Conservation (phyloP, 2,329 filamentous ascomycete species). For the Cercospora zeina region DNA sequence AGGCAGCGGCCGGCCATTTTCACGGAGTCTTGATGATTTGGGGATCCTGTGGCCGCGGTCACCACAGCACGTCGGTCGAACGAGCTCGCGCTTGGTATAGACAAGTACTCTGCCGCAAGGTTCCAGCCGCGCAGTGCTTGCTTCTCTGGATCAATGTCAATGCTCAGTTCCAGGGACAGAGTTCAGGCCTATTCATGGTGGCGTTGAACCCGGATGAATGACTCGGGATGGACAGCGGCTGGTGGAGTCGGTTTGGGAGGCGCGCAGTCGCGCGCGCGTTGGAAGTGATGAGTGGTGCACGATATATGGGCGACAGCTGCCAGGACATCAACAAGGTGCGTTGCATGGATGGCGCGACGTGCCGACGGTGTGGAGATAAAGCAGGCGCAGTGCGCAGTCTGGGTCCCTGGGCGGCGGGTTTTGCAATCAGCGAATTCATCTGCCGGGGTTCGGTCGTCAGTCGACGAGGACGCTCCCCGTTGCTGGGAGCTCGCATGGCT, state of each 20-base stretch:
- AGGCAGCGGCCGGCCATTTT: conserved; percentile 1
- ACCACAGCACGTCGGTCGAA: neutral
- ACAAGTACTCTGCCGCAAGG: conserved; percentile 1
- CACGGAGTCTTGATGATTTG: neutral
- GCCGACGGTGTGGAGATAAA: neutral
- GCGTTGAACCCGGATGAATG: conserved; percentile 5
- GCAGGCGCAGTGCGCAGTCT: neutral
- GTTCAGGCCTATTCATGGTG: conserved; percentile 16
- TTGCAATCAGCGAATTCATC: neutral
- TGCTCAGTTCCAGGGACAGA: neutral
- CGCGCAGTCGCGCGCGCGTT: neutral
- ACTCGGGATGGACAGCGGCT: neutral
- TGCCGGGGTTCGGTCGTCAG: neutral
- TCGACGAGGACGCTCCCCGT: neutral
- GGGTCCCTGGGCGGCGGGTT: neutral
- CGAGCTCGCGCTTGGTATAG: neutral
- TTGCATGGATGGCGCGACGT: neutral
- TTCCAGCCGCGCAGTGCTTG: neutral
- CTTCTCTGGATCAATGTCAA: conserved; percentile 2
- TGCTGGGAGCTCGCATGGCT: neutral
- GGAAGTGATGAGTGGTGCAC: neutral
- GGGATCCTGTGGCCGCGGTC: neutral
- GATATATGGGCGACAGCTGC: neutral
- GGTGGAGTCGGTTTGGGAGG: neutral
- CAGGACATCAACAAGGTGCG: neutral